phyloP scores from a whole-genome alignment of 2,329 filamentous ascomycete genomes.

The Gremmenia infestans region DNA sequence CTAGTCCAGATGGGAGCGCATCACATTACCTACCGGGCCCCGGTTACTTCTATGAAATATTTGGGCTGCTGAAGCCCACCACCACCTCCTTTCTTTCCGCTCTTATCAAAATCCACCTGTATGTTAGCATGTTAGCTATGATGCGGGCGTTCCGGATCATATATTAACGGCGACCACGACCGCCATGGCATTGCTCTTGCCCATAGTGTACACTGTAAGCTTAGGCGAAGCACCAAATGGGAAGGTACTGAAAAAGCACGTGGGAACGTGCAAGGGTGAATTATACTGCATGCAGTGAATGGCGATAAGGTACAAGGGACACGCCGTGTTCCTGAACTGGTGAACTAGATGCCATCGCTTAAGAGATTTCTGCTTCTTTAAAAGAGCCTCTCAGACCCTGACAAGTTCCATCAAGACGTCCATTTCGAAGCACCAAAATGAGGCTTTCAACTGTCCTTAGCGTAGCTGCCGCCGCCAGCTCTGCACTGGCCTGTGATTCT shows the following conservation, averaged over 20 bases:
- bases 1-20: too few relatives aligned
- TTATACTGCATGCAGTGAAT: not conserved
- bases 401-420: not conserved
- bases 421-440: slow-evolving; percentile 11
- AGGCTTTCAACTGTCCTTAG: slow-evolving; percentile 10
- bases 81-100: too few relatives aligned
- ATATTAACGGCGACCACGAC: too few relatives aligned
- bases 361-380: not conserved
- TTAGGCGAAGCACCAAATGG: not conserved
- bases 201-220: too few relatives aligned
- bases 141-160: too few relatives aligned
- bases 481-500: slow-evolving; percentile 35
- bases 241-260: not conserved
- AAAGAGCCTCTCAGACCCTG: not conserved
- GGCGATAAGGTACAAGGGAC: not conserved
- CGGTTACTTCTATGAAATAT: too few relatives aligned
- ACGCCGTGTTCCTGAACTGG: not conserved
- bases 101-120: too few relatives aligned
- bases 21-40: too few relatives aligned
- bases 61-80: too few relatives aligned
- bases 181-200: too few relatives aligned
- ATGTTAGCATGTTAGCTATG: too few relatives aligned
- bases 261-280: not conserved
- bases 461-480: slow-evolving; percentile 19
- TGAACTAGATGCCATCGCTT: not conserved